These are phyloP conservation scores for Ustilago xerochloae DNA, from an alignment of 1,284 basidiomycete genomes.

Conservation along the genomic window DNA sequence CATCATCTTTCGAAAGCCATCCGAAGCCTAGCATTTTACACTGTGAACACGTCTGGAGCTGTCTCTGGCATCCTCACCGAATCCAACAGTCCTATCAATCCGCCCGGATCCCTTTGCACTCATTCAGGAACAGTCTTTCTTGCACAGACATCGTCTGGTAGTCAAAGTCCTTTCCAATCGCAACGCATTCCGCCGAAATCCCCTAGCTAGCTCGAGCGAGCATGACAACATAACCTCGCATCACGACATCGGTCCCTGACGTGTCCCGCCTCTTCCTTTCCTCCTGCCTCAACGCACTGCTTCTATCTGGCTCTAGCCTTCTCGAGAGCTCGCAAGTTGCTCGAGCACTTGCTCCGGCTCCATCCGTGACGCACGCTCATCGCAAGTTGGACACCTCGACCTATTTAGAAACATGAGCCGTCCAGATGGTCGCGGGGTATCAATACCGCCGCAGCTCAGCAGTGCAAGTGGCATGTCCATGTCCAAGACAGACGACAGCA, in stretches of 20 bases:
- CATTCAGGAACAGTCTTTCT: too few relatives aligned
- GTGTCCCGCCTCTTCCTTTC: not conserved
- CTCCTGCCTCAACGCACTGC: not conserved
- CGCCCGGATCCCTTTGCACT: too few relatives aligned
- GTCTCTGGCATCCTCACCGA: too few relatives aligned
- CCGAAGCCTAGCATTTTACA: too few relatives aligned
- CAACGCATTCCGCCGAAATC: not conserved
- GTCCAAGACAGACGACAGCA: constrained; percentile 32
- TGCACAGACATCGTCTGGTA: too few relatives aligned
- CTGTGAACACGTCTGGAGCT: too few relatives aligned
- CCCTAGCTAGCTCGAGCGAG: constrained; percentile 5
- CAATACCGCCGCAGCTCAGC: constrained; percentile 7
- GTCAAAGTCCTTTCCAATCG: not conserved
- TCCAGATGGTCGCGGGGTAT: constrained; percentile 10
- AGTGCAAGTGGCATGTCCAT: not conserved
- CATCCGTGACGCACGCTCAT: not conserved
- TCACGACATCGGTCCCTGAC: not conserved
- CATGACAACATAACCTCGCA: constrained; percentile 3
- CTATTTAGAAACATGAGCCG: constrained; percentile 18
- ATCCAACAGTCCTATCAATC: too few relatives aligned
- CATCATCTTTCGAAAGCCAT: too few relatives aligned
- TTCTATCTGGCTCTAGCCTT: too few relatives aligned
- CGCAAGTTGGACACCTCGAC: not conserved
- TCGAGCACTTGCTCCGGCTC: not conserved
- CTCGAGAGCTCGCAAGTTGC: not conserved